Evolutionary conservation across 257 asterid genomes (phyloP).

Genomic region (Solanum ossicruentum): DNA sequence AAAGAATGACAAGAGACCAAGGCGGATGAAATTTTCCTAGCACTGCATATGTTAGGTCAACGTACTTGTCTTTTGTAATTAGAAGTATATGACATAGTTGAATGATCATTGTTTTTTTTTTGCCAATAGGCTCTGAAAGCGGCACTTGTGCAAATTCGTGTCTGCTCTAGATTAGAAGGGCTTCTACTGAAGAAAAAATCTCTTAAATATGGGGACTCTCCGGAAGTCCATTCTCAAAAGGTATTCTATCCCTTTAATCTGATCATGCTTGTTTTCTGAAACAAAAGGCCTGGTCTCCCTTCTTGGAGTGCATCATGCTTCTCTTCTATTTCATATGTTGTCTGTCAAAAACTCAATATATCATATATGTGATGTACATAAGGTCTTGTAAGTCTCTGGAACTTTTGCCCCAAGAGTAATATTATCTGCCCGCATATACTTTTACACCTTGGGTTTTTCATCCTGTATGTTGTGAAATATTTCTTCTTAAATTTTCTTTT

Average conservation of each 20-base stretch:
- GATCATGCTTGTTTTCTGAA: background rate
- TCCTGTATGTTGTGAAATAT: background rate
- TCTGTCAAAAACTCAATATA: background rate
- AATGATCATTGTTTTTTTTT: background rate
- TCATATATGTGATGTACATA: background rate
- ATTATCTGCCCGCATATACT: background rate
- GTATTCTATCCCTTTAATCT: slow-evolving; percentile 17
- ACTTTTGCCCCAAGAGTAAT: background rate
- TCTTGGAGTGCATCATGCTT: background rate
- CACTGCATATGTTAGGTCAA: background rate
- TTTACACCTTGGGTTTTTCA: background rate
- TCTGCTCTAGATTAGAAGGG: slow-evolving; percentile 79
- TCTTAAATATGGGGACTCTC: slow-evolving; percentile 65
- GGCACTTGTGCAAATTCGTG: slow-evolving; percentile 69
- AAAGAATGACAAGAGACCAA: background rate
- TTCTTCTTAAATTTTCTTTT: background rate
- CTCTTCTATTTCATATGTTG: background rate
- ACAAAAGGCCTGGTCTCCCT: background rate
- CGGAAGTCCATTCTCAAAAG: slow-evolving; percentile 82
- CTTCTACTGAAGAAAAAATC: slow-evolving; percentile 72
- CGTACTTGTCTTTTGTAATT: background rate
- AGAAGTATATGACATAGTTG: background rate
- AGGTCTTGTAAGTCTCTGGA: background rate
- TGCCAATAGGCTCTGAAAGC: slow-evolving; percentile 53
- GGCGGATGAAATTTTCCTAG: background rate